A percentile compares a stretch with the other conserved stretches of the same genome.
These are phyloP conservation scores for Dothideomycetes sp. DNA, from an alignment of 2,329 filamentous ascomycete genomes.

Conservation along the genomic window DNA sequence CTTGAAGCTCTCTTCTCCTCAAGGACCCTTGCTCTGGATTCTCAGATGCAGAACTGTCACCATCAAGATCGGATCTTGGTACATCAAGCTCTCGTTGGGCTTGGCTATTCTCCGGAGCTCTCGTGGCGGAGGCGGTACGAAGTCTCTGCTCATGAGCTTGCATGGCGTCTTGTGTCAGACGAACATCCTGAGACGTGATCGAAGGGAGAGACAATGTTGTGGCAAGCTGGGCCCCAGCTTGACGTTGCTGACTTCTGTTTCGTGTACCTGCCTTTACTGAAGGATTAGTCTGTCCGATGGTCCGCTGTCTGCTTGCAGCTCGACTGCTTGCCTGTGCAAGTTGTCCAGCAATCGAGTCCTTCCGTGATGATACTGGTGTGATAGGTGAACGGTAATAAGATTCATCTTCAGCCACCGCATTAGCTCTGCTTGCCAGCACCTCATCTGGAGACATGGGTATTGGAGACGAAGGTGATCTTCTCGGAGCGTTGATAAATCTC, in stretches of 20 bases:
- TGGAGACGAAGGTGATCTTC: slow-evolving; percentile 83
- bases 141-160: no score
- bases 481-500: slow-evolving; percentile 63
- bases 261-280: background rate
- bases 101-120: no score
- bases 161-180: no score
- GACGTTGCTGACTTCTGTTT: slow-evolving; percentile 2
- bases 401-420: slow-evolving; percentile 26
- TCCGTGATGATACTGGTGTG: background rate
- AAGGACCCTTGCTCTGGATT: slow-evolving; percentile 23
- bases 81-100: no score
- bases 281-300: background rate
- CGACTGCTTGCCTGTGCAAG: slow-evolving; percentile 17
- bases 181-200: no score
- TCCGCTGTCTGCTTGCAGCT: slow-evolving; percentile 1
- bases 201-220: no score
- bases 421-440: slow-evolving; percentile 21
- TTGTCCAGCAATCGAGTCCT: background rate
- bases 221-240: no score
- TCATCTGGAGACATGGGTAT: slow-evolving; percentile 93
- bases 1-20: slow-evolving; percentile 1
- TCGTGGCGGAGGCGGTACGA: no score
- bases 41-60: slow-evolving; percentile 32
- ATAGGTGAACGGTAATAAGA: slow-evolving; percentile 36
- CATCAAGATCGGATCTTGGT: no score